Evolutionary conservation across 2,329 filamentous ascomycete genomes (phyloP), one percentile per base, ranked within the genome.

Genomic region (Penicillium olsonii): DNA sequence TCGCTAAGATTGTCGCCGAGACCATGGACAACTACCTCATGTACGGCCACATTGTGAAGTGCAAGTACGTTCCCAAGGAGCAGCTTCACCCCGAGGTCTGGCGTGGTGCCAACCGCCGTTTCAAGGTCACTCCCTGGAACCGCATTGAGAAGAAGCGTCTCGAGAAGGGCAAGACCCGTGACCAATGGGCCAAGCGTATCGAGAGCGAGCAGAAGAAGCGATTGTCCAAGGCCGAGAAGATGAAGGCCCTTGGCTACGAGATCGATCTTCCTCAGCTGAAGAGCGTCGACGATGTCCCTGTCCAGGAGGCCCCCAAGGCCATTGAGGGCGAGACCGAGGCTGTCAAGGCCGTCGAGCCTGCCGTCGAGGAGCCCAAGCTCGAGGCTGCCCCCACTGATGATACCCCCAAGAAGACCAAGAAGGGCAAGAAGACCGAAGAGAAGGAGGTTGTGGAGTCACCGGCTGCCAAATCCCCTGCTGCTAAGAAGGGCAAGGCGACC

Each of bases 21-120:
- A 96, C 94, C 18, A 99, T 99, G 94, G 84, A 96, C 78, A 95
- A 92, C 75, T 99, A 99, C 73, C 84, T 97, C 33, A 81, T 99
- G 66, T 97, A 96, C 70, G 90, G 90, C 5, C 92, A 96, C 69
- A 88, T 97, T 54, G 79, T 99, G 61, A 92, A 95, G 73, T 92
- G 92, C 73, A 88, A 90, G 68, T 77, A 85, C 19, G 82, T 96
- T 4, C 84, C 89, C 4, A 76, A 84, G 49, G 89, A 88, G 53
- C 85, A 92, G 66, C 77, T 96, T 37, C 90, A 95, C 68, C 80
- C 85, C 19, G 81, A 90, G 54, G 77, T 96, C 45, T 97, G 91
- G 84, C 91, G 94, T 75, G 91, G 91, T 31, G 90, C 91, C 64
- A 92, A 95, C 72, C 85, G 84, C 64, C 87, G 92, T 48, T 96